These are phyloP conservation scores for Linnemannia hyalina DNA, from an alignment of 192 early-diverging fungal species.

Conservation along the genomic window DNA sequence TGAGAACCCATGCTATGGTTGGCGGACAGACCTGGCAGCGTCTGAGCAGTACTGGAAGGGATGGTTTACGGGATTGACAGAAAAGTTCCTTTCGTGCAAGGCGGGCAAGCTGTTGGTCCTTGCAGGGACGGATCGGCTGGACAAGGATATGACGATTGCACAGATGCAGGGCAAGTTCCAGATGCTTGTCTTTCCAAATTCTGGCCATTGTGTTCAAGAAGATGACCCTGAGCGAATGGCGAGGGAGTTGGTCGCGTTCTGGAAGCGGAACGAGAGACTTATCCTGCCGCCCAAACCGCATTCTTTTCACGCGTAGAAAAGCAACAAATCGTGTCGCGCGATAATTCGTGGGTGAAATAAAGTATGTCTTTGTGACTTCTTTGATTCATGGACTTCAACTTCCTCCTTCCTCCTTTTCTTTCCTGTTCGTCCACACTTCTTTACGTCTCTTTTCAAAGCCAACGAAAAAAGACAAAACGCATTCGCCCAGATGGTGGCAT, in stretches of 20 bases:
- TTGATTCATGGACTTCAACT: neutral
- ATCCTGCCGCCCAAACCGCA: conserved; percentile 58
- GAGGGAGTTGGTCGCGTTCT: conserved; percentile 70
- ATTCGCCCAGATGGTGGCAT: conserved; percentile 33
- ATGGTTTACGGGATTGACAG: conserved; percentile 77
- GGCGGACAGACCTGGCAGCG: conserved; percentile 73
- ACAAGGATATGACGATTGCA: conserved; percentile 80
- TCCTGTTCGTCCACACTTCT: neutral
- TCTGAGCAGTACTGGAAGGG: conserved; percentile 79
- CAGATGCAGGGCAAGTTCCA: conserved; percentile 92
- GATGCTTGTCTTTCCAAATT: conserved; percentile 73
- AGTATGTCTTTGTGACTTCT: neutral
- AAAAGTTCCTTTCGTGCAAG: conserved; percentile 72
- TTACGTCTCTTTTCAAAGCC: neutral
- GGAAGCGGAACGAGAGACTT: conserved; percentile 74
- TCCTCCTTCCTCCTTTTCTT: neutral
- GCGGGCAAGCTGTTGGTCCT: conserved; percentile 77
- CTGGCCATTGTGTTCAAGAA: conserved; percentile 82
- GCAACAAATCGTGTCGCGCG: neutral
- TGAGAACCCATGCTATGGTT: conserved; percentile 53
- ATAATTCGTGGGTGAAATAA: neutral
- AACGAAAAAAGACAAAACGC: neutral
- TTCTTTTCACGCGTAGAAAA: neutral
- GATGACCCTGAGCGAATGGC: conserved; percentile 74
- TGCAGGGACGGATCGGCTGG: conserved; percentile 82